Evolutionary conservation across 2,329 filamentous ascomycete genomes (phyloP).

Genomic region (Fusarium poae): DNA sequence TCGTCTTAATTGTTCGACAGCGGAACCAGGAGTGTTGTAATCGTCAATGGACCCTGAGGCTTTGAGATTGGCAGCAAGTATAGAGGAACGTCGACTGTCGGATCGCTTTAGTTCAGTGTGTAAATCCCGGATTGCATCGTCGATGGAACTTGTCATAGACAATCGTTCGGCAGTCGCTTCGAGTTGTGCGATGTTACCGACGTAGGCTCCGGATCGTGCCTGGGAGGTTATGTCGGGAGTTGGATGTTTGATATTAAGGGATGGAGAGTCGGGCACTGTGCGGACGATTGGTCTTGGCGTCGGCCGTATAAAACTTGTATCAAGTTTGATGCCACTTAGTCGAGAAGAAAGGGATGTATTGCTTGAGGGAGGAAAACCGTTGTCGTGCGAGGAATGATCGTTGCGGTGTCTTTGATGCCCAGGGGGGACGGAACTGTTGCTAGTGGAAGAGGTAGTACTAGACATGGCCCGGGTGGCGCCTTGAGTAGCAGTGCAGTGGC

Average conservation of each 20-base stretch:
- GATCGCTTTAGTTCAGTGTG: constrained; percentile 78
- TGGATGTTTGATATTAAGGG: constrained; percentile 67
- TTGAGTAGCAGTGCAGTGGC: constrained; percentile 39
- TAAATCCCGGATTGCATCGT: constrained; percentile 80
- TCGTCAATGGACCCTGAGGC: constrained; percentile 54
- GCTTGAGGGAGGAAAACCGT: constrained; percentile 30
- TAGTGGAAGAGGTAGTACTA: constrained; percentile 41
- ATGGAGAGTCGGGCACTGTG: constrained; percentile 60
- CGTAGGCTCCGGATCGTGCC: constrained; percentile 70
- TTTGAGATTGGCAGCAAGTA: constrained; percentile 63
- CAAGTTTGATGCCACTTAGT: constrained; percentile 59
- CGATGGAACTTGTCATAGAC: constrained; percentile 80
- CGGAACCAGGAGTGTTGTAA: constrained; percentile 43
- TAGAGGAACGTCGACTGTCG: constrained; percentile 75
- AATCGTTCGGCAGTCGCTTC: constrained; percentile 82
- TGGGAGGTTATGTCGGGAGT: constrained; percentile 68
- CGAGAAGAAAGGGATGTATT: constrained; percentile 48
- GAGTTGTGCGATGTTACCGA: constrained; percentile 77
- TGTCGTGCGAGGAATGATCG: constrained; percentile 40
- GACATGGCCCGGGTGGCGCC: constrained; percentile 41
- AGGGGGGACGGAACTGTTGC: constrained; percentile 42
- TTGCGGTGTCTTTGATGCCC: constrained; percentile 41
- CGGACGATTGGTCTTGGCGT: constrained; percentile 63
- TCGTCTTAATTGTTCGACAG: constrained; percentile 53
- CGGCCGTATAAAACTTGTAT: constrained; percentile 57